These are phyloP conservation scores for Dactylellina sp. DNA, from an alignment of 2,329 filamentous ascomycete genomes.

Conservation along the genomic window DNA sequence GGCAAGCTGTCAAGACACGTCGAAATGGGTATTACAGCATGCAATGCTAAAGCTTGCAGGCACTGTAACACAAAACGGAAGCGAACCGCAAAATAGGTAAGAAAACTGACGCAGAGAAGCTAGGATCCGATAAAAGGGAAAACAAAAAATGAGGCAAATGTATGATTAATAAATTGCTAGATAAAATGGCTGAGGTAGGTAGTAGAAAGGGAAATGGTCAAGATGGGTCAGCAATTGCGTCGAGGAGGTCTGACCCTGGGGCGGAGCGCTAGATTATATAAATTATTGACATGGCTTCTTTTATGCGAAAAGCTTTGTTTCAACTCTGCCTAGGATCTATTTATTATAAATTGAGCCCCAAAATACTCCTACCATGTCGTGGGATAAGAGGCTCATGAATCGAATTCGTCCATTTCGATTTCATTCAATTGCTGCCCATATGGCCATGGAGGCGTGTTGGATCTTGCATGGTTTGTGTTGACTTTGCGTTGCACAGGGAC, in stretches of 20 bases:
- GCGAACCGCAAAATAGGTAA: slow-evolving; percentile 50
- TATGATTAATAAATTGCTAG: neutral
- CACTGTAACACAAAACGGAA: slow-evolving; percentile 50
- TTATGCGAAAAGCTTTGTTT: slow-evolving; percentile 20
- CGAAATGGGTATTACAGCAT: slow-evolving; percentile 55
- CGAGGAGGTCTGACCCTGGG: neutral
- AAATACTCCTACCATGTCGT: slow-evolving; percentile 14
- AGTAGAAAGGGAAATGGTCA: neutral
- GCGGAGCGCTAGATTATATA: slow-evolving; percentile 30
- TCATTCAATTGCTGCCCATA: slow-evolving; percentile 18
- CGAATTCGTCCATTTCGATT: slow-evolving; percentile 2
- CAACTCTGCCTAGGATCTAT: slow-evolving; percentile 10
- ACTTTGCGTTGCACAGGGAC: slow-evolving; percentile 28
- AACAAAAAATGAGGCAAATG: slow-evolving; percentile 10
- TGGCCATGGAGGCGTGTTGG: slow-evolving; percentile 32
- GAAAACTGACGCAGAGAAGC: slow-evolving; percentile 4
- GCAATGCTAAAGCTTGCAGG: slow-evolving; percentile 35
- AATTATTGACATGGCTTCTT: slow-evolving; percentile 18
- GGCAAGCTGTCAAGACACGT: slow-evolving; percentile 57
- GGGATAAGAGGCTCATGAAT: slow-evolving; percentile 37
- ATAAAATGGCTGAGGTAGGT: slow-evolving; percentile 12
- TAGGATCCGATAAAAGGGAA: slow-evolving; percentile 13
- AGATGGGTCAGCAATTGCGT: neutral
- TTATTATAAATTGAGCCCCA: slow-evolving; percentile 25
- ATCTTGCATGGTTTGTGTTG: slow-evolving; percentile 42